Evolutionary conservation across 2,329 filamentous ascomycete species (phyloP), one percentile per base, ranked within the genome.

Genomic region (Beauveria varroae): DNA sequence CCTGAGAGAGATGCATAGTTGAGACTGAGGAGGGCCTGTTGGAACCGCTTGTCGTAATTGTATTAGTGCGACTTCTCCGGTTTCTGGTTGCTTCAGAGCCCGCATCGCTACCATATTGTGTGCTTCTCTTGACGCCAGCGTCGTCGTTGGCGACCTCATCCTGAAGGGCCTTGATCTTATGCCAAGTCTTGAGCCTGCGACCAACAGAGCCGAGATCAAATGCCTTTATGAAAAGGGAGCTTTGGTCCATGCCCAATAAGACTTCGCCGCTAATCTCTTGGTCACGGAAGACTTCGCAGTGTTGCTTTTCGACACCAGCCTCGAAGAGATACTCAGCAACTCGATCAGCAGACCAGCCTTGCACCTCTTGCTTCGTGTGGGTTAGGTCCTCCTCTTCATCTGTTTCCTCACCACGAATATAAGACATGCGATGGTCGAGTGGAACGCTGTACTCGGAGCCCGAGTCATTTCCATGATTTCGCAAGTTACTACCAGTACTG

Each of bases 221-320:
- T 52, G 95, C 93, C 71, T 96, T 96, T 78, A 98, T 88, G 72
- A 97, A 96, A 18, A 98, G 81, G 44, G 95, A 96, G 62, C 91
- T 90, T 76, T 97, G 93, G 68, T 97, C 92, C 91, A 98, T 96
- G 58, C 90, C 91, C 57, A 99, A 77, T 44, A 99, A 77, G 4
- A 98, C 93, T 68, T 98, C 93, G 54, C 95, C 95, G 2, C 90
- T 88, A 62, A 99, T 98, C 73, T 99, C 95, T 74, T 99, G 93
- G 69, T 98, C 93, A 67, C 88, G 82, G 69, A 99, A 99, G 3
- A 98, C 90, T 66, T 96, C 89, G 71, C 95, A 99, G 68, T 98
- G 93, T 67, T 87, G 87, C 68, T 88, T 86, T 72, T 98, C 93
- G 8, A 98, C 89, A 7, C 92, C 93, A 4, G 86, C 79, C 1